Base-by-base conservation (phyloP, 2,329 filamentous ascomycete species). In the Penicillium palitans region DNA sequence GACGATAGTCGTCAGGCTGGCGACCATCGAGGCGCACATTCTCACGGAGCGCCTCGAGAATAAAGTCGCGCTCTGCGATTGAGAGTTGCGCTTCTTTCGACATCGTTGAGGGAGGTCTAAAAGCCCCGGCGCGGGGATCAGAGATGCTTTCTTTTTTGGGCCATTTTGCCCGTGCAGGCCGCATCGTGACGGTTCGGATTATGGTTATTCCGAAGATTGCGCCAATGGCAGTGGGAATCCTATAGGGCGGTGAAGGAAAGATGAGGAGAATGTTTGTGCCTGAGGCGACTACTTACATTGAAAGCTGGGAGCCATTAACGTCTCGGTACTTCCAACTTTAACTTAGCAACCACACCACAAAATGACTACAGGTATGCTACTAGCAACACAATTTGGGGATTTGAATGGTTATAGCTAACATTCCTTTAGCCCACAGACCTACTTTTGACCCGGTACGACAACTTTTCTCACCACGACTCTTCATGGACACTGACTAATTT, bases 1-100 rank as follows among this genome's bases (percentile, higher is more conserved):
- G 81, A 65, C 95, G 87, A 76, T 90, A 95, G 69, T 92, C 83
- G 70, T 97, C 90, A 58, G 93, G 84, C 58, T 83, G 80, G 64
- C 95, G 90, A 67, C 90, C 90, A 77, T 99, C 95, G 59, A 97
- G 80, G 25, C 95, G 90, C 59, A 93, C 79, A 65, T 90, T 86
- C 70, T 96, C 87, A 67, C 87, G 83, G 12, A 99, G 84, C 45
- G 93, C 93, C 72, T 96, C 85, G 61, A 87, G 81, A 64, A 97
- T 85, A 74, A 99, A 99, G 10, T 86, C 86, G 73, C 86, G 90
- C 81, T 98, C 93, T 72, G 93, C 91, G 63, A 90, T 84, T 52
- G 93, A 97, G 56, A 93, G 90, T 68, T 96, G 90, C 60, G 88
- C 87, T 88, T 97, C 93, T 77, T 90, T 89, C 72, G 93, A 93